Evolutionary conservation across 2,329 filamentous ascomycete genomes (phyloP), one percentile per base, ranked within the genome.

Genomic region (Aurifilum marmelostoma): DNA sequence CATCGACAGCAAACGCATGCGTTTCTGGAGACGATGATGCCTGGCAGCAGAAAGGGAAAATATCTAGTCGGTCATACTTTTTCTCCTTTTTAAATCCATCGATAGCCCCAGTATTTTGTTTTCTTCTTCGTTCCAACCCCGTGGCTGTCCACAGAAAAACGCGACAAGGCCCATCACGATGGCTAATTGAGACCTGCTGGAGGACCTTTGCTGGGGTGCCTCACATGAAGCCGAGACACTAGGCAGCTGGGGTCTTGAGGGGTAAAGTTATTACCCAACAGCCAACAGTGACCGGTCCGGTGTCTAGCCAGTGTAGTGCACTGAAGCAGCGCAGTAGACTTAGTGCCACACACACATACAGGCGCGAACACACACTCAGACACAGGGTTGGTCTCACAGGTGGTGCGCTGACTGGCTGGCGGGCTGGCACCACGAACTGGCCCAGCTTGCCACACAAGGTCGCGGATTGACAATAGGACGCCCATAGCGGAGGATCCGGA

Each of bases 401-500:
- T n/a, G n/a, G n/a, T n/a, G n/a, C n/a, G n/a, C n/a, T n/a, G n/a
- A n/a, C n/a, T n/a, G 32, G 32, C 4, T 34, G 34, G 34, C 34
- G 37, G 56, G 29, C 56, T 47, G 24, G n/a, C 24, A 14, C 50
- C 14, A 27, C 14, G 52, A 29, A 24, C 24, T 54, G 12, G 24
- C n/a, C n/a, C n/a, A 54, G 56, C 50, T 54, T 59, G 29, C 29
- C 29, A 59, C 56, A 47, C 41, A 47, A 18, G 14, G 63, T 58
- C n/a, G 50, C 63, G 56, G n/a, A 50, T 54, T 64, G 50, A 65
- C n/a, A 29, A 58, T 21, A 24, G 39, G 16, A 43, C 18, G 34
- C 50, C 18, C 21, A 47, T 37, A 59, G 50, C 63, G 69, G 69
- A 63, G 67, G 27, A 60, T 32, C 62, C 67, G 69, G 69, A 32